Base-by-base conservation (phyloP, 106 monocot genomes). In the Dioscorea alata region DNA sequence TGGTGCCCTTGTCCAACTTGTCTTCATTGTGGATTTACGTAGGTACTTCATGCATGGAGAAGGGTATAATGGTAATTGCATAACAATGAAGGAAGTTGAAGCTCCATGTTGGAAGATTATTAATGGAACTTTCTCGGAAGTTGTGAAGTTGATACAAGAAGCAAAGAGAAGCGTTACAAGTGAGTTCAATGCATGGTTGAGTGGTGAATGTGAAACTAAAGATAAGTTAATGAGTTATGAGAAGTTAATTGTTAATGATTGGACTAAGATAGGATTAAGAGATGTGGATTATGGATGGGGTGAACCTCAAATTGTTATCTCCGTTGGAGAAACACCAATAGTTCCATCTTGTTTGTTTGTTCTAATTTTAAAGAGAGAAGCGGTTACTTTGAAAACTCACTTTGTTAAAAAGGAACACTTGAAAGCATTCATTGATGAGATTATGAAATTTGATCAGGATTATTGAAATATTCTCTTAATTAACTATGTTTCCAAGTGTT, bases 261-360 rank as follows among this genome's bases (percentile, higher is more conserved):
- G 54, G 54, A 54, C 54, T 19, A 54, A 54, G 19, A 5, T 54
- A 54, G 54, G 54, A 14, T 54, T 54, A 16, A 5, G 5, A 54
- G 54, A 54, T 16, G 54, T 54, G 54, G 54, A 54, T 19, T 19
- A 54, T 54, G 54, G 54, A 54, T 54, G 54, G 54, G 54, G 54
- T 5, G 18, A 54, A 16, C 54, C 54, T 54, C 18, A 18, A 54
- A 18, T 1, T 54, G 54, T 54, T 4, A 3, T 54, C 2, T 19
- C 7, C 0, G 54, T 54, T 8, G 15, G 19, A 54, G 19, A 54
- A 5, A 15, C 18, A 19, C 18, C 18, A 8, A 19, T 19, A 5
- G 19, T 54, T 18, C 54, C 15, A 13, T 54, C 42, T 42, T 42
- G 42, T 42, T 54, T 16, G 18, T 19, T 54, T 16, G 54, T 19